Percentiles rank a stretch among this genome's conserved stretches.
Conservation (phyloP, 2,329 filamentous ascomycete species). For the Alternaria ventricosa region DNA sequence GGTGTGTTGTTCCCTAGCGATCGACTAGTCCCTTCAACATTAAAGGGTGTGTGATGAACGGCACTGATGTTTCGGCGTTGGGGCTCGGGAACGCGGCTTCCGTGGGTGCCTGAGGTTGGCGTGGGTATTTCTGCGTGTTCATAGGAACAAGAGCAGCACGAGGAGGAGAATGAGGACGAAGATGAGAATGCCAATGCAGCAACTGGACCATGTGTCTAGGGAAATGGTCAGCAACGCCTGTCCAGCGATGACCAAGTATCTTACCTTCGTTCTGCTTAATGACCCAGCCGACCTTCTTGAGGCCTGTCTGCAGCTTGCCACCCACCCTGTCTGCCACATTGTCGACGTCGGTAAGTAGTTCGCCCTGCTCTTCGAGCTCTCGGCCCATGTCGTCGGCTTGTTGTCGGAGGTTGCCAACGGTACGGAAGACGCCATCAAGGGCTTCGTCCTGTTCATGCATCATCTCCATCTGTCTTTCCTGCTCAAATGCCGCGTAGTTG, state of each 20-base stretch:
- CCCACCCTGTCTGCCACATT: constrained; percentile 84
- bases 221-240: constrained; percentile 2
- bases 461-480: constrained; percentile 87
- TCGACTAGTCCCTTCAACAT: background rate
- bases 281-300: constrained; percentile 85
- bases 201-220: constrained; percentile 75
- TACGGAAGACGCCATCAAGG: constrained; percentile 89
- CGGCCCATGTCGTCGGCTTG: constrained; percentile 97
- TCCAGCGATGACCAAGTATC: background rate
- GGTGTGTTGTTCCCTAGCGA: background rate
- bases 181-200: constrained; percentile 88
- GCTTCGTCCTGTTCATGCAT: constrained; percentile 95
- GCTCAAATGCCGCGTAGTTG: constrained; percentile 83
- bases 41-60: constrained; percentile 1
- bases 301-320: constrained; percentile 81
- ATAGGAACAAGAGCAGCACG: constrained; percentile 74
- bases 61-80: background rate
- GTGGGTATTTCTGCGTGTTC: constrained; percentile 39
- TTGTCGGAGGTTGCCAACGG: constrained; percentile 85
- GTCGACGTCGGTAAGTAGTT: constrained; percentile 87
- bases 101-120: background rate
- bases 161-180: constrained; percentile 86
- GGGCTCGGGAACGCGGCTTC: background rate
- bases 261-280: constrained; percentile 89
- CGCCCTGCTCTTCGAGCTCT: constrained; percentile 92